Percentiles rank a stretch among this genome's conserved stretches.
phyloP scores from a whole-genome alignment of 2,329 filamentous ascomycete species.

The Endocalyx cinctus region DNA sequence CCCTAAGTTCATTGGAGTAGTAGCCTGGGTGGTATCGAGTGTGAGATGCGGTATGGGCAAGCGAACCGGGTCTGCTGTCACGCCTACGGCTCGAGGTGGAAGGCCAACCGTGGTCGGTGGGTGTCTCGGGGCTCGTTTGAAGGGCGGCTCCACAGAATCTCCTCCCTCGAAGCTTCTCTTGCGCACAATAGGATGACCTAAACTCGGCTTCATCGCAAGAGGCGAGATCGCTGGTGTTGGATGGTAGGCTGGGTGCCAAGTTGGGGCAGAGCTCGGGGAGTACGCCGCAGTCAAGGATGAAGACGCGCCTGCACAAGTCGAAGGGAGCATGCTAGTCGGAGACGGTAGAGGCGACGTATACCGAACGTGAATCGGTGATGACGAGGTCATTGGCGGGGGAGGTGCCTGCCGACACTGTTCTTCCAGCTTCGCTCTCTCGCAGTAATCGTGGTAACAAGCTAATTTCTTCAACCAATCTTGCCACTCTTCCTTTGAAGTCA shows the following conservation, averaged over 20 bases:
- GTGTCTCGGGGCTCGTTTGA: slow-evolving; percentile 43
- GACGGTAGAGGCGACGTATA: slow-evolving; percentile 46
- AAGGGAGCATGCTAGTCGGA: slow-evolving; percentile 36
- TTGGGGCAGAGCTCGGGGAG: slow-evolving; percentile 33
- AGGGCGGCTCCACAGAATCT: slow-evolving; percentile 48
- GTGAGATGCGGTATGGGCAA: slow-evolving; percentile 70
- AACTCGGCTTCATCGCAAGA: slow-evolving; percentile 41
- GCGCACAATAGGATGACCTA: slow-evolving; percentile 35
- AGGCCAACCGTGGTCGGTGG: slow-evolving; percentile 20
- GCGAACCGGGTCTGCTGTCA: slow-evolving; percentile 35
- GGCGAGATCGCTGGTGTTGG: slow-evolving; percentile 41
- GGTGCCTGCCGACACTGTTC: slow-evolving; percentile 26
- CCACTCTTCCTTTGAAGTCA: slow-evolving; percentile 85
- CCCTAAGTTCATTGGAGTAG: slow-evolving; percentile 22
- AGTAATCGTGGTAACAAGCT: slow-evolving; percentile 77
- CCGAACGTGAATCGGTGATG: slow-evolving; percentile 34
- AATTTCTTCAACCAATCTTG: slow-evolving; percentile 79
- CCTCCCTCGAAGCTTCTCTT: slow-evolving; percentile 49
- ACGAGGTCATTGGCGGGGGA: slow-evolving; percentile 30
- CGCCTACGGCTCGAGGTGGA: slow-evolving; percentile 16
- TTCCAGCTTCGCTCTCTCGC: slow-evolving; percentile 59
- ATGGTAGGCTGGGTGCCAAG: slow-evolving; percentile 34
- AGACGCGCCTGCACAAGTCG: slow-evolving; percentile 27
- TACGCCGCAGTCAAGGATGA: slow-evolving; percentile 34
- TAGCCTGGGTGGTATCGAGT: slow-evolving; percentile 46